phyloP scores from a whole-genome alignment of 1,284 basidiomycete genomes.

The Trichosporon inkin region DNA sequence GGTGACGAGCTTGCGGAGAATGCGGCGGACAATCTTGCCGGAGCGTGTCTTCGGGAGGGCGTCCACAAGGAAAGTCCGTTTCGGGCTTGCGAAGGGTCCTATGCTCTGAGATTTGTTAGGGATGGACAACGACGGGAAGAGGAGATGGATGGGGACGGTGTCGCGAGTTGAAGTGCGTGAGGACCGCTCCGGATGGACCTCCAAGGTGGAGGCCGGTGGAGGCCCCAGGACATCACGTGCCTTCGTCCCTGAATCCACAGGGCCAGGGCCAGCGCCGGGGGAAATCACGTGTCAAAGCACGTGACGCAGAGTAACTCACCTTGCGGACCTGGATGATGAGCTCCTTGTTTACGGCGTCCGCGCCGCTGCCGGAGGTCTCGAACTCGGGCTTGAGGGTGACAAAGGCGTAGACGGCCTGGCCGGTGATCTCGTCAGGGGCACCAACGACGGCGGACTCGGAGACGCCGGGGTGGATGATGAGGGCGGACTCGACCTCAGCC shows the following conservation, averaged over 20 bases:
- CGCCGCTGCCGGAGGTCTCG: constrained; percentile 64
- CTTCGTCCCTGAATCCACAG: no score
- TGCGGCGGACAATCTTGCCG: constrained; percentile 94
- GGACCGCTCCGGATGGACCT: no score
- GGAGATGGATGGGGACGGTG: no score
- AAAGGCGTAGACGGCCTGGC: constrained; percentile 72
- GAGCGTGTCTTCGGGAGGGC: constrained; percentile 95
- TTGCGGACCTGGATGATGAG: constrained; percentile 91
- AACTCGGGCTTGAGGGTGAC: constrained; percentile 69
- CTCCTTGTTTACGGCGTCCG: constrained; percentile 74
- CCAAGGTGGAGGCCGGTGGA: no score
- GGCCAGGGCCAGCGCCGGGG: no score
- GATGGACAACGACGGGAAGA: neutral
- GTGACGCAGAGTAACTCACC: constrained; percentile 55
- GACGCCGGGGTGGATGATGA: constrained; percentile 89
- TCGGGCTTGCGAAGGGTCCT: constrained; percentile 63
- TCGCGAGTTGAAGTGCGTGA: no score
- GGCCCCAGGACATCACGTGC: no score
- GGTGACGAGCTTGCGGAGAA: constrained; percentile 91
- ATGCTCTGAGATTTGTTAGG: constrained; percentile 51
- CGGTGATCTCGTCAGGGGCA: constrained; percentile 76
- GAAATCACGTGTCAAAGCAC: no score
- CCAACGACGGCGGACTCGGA: constrained; percentile 95
- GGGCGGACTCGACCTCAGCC: constrained; percentile 93
- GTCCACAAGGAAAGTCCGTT: constrained; percentile 64